phyloP scores from a whole-genome alignment of 441 rosid species.

The Pelargonium fulgidum region DNA sequence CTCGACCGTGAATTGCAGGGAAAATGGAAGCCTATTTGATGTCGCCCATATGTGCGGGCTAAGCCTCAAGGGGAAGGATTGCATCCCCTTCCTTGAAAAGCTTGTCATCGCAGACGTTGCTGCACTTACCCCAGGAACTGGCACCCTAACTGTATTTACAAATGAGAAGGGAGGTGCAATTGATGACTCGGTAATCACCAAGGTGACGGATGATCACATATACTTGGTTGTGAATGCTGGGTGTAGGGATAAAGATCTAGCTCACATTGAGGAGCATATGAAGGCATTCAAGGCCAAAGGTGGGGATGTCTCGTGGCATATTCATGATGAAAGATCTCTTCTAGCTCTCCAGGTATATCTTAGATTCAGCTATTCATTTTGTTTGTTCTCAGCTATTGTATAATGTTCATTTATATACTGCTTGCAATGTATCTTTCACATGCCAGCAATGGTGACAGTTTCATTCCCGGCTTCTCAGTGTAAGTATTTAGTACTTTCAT shows the following conservation, averaged over 20 bases:
- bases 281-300: conserved; percentile 83
- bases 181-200: conserved; percentile 91
- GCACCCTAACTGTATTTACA: conserved; percentile 83
- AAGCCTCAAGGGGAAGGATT: conserved; percentile 88
- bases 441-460: no score
- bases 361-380: background rate
- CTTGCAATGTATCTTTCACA: no score
- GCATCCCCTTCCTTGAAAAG: conserved; percentile 76
- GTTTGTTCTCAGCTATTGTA: background rate
- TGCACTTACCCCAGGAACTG: conserved; percentile 66
- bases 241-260: conserved; percentile 94
- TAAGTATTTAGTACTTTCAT: background rate
- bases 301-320: conserved; percentile 90
- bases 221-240: conserved; percentile 97
- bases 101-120: conserved; percentile 90
- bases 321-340: conserved; percentile 96
- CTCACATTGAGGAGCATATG: conserved; percentile 93
- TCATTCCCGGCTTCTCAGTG: no score
- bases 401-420: no score
- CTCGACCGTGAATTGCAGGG: conserved; percentile 84
- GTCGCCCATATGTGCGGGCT: conserved; percentile 97
- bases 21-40: conserved; percentile 80
- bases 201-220: conserved; percentile 68
- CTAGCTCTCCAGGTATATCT: conserved; percentile 79
- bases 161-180: conserved; percentile 93